Percentiles rank a stretch among this genome's conserved stretches.
phyloP scores from a whole-genome alignment of 2,329 filamentous ascomycete species.

The Scedosporium apiospermum region DNA sequence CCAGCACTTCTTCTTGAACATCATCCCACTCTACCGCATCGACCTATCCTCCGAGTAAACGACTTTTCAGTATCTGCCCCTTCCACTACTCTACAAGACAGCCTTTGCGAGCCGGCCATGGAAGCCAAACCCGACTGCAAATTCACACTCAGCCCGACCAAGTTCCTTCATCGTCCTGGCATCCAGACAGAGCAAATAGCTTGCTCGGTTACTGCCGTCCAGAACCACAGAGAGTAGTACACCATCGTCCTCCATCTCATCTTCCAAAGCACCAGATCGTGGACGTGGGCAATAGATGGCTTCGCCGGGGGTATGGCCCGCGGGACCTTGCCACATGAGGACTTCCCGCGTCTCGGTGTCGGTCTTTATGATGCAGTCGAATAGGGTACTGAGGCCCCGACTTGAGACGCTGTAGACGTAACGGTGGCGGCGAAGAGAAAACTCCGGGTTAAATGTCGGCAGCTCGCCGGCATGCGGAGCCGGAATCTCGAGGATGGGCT shows the following conservation, averaged over 20 bases:
- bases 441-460: constrained; percentile 54
- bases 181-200: constrained; percentile 58
- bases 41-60: no score
- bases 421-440: constrained; percentile 41
- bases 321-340: constrained; percentile 45
- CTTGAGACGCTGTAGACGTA: constrained; percentile 51
- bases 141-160: constrained; percentile 52
- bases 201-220: constrained; percentile 46
- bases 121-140: constrained; percentile 54
- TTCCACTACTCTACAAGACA: background rate
- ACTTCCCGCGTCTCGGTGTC: constrained; percentile 45
- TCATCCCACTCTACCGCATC: no score
- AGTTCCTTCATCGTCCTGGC: constrained; percentile 53
- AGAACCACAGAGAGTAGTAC: constrained; percentile 54
- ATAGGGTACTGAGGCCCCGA: constrained; percentile 47
- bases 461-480: constrained; percentile 51
- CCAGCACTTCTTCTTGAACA: no score
- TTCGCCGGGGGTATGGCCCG: constrained; percentile 59
- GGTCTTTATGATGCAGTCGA: constrained; percentile 57
- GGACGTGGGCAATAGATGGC: constrained; percentile 50
- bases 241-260: constrained; percentile 49
- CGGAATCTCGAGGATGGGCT: constrained; percentile 24
- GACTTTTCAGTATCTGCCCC: no score
- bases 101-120: constrained; percentile 44
- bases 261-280: constrained; percentile 18